Percentiles rank a stretch among this genome's conserved stretches.
Evolutionary conservation across 495 filamentous ascomycete species (phyloP).

Genomic region (Neurospora intermedia): DNA sequence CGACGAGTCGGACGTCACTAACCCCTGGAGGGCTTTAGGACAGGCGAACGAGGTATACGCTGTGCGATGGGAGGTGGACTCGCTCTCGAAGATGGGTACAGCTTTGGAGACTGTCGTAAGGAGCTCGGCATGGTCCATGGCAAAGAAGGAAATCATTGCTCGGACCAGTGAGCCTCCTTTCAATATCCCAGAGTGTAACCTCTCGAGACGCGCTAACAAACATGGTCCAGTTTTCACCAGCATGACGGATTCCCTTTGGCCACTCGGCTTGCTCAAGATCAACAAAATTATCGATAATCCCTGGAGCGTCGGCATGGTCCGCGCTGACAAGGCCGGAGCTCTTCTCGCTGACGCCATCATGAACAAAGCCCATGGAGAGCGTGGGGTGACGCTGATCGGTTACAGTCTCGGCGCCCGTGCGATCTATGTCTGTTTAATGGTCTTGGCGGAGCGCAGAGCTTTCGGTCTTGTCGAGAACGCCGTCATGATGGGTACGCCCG

Average conservation of each 20-base stretch:
- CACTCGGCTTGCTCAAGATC: constrained; percentile 65
- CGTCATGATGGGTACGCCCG: constrained; percentile 73
- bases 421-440: constrained; percentile 72
- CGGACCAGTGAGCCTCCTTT: constrained; percentile 27
- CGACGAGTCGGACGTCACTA: constrained; percentile 53
- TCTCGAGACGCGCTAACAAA: constrained; percentile 27
- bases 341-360: constrained; percentile 82
- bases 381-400: constrained; percentile 77
- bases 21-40: constrained; percentile 68
- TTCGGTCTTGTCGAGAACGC: constrained; percentile 83
- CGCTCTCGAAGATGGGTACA: constrained; percentile 65
- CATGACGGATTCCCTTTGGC: constrained; percentile 63
- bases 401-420: constrained; percentile 86
- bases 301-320: constrained; percentile 70
- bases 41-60: constrained; percentile 66
- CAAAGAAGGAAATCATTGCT: constrained; percentile 62
- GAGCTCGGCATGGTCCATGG: constrained; percentile 64
- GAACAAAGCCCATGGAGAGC: constrained; percentile 78
- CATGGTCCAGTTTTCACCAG: constrained; percentile 53
- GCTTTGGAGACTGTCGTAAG: constrained; percentile 64
- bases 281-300: constrained; percentile 80
- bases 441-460: constrained; percentile 61
- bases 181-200: background rate
- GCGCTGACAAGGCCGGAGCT: constrained; percentile 78
- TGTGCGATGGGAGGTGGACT: constrained; percentile 72